A percentile compares a stretch with the other conserved stretches of the same genome.
Evolutionary conservation across 2,329 filamentous ascomycete species (phyloP).

Genomic region (Zymoseptoria passerinii): DNA sequence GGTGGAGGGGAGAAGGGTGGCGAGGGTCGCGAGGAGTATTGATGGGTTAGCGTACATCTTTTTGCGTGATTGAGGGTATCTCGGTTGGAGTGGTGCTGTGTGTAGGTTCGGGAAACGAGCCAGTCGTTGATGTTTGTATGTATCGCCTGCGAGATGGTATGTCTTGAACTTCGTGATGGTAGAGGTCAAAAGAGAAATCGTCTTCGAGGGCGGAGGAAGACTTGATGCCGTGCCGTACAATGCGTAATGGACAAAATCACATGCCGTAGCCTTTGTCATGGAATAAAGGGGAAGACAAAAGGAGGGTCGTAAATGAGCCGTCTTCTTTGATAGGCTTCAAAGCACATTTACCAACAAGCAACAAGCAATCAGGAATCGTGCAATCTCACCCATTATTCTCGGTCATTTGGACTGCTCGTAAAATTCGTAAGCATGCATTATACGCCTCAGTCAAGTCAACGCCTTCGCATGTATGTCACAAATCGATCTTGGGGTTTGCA

Average conservation of each 20-base stretch:
- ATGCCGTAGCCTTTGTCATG: background rate
- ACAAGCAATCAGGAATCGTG: background rate
- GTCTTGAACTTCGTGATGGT: background rate
- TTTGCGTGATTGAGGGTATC: background rate
- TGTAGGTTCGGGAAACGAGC: background rate
- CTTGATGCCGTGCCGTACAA: background rate
- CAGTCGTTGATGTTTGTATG: background rate
- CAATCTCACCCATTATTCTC: background rate
- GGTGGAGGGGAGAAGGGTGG: background rate
- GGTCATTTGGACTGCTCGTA: background rate
- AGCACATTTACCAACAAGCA: background rate
- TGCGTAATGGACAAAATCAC: background rate
- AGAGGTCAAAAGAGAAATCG: background rate
- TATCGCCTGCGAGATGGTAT: background rate
- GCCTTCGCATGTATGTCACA: background rate
- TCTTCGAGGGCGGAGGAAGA: background rate
- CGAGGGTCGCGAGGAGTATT: background rate
- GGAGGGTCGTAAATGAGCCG: background rate
- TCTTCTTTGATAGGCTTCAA: background rate
- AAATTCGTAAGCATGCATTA: background rate
- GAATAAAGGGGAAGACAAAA: background rate
- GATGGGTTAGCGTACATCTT: background rate
- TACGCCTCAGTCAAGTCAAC: background rate
- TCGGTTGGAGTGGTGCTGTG: background rate
- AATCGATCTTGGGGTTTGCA: conserved; percentile 22